phyloP scores from a whole-genome alignment of 2,329 filamentous ascomycete genomes.

The Cadophora gregata region DNA sequence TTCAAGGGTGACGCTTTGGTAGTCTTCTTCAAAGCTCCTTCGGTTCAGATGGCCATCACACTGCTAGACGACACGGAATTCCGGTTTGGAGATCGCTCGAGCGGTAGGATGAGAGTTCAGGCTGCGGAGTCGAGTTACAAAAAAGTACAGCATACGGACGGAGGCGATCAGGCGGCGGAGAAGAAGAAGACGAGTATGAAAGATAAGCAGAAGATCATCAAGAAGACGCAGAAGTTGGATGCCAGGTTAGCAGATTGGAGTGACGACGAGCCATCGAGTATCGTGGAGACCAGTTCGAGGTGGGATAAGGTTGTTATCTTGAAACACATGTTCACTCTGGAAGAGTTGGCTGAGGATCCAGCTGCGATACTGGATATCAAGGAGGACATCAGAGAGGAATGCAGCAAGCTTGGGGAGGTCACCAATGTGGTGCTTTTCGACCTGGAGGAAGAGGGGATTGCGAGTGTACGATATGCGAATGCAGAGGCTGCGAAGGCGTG shows the following conservation, averaged over 20 bases:
- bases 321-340: constrained; percentile 89
- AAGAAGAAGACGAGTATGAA: constrained; percentile 59
- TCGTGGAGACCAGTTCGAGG: constrained; percentile 61
- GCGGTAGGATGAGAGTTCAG: constrained; percentile 78
- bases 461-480: constrained; percentile 81
- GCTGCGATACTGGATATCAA: constrained; percentile 88
- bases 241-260: constrained; percentile 95
- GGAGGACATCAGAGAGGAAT: constrained; percentile 91
- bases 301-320: constrained; percentile 86
- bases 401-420: constrained; percentile 82
- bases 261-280: constrained; percentile 75
- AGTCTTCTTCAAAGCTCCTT: constrained; percentile 94
- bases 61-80: constrained; percentile 85
- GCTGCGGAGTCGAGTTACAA: constrained; percentile 92
- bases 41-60: constrained; percentile 84
- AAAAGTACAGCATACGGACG: constrained; percentile 72
- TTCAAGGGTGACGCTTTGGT: constrained; percentile 95
- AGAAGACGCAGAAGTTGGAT: constrained; percentile 88
- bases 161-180: constrained; percentile 42
- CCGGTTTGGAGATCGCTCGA: constrained; percentile 60
- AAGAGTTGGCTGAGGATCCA: constrained; percentile 85
- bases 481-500: constrained; percentile 74
- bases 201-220: constrained; percentile 89
- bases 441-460: constrained; percentile 81
- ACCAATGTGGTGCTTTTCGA: constrained; percentile 94